Evolutionary conservation across 345 rosid genomes (phyloP).

Genomic region (Turnera subulata): DNA sequence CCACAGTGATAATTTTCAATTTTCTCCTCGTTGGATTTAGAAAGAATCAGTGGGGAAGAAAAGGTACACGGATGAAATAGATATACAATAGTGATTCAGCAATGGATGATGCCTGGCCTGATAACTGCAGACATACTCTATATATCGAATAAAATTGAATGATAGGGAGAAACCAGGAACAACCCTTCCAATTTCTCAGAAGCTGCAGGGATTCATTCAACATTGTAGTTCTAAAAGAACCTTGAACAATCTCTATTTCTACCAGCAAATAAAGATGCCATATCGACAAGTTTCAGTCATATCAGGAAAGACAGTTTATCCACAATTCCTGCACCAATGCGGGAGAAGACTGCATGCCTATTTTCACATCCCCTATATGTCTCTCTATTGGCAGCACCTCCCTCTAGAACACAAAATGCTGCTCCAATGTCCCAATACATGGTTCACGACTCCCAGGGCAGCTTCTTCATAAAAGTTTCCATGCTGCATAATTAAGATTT

Average conservation of each 20-base stretch:
- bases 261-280: conserved; percentile 19
- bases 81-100: neutral
- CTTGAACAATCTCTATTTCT: conserved; percentile 16
- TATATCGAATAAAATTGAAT: conserved; percentile 8
- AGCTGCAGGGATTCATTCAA: conserved; percentile 11
- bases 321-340: conserved; percentile 29
- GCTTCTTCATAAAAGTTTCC: conserved; percentile 28
- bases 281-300: conserved; percentile 32
- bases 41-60: too few relatives aligned
- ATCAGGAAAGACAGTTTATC: conserved; percentile 21
- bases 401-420: conserved; percentile 3
- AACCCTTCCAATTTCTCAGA: conserved; percentile 10
- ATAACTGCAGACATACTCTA: neutral
- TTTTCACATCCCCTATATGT: conserved; percentile 8
- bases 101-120: neutral
- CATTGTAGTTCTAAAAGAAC: conserved; percentile 9
- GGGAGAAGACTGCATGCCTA: conserved; percentile 1
- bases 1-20: too few relatives aligned
- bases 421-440: conserved; percentile 5
- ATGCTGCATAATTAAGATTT: conserved; percentile 7
- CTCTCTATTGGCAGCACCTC: conserved; percentile 6
- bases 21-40: too few relatives aligned
- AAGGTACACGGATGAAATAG: too few relatives aligned
- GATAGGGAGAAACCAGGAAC: conserved; percentile 8
- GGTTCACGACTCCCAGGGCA: conserved; percentile 2